These are phyloP conservation scores for Alternaria alternata DNA, from an alignment of 2,329 filamentous ascomycete genomes.

Conservation along the genomic window DNA sequence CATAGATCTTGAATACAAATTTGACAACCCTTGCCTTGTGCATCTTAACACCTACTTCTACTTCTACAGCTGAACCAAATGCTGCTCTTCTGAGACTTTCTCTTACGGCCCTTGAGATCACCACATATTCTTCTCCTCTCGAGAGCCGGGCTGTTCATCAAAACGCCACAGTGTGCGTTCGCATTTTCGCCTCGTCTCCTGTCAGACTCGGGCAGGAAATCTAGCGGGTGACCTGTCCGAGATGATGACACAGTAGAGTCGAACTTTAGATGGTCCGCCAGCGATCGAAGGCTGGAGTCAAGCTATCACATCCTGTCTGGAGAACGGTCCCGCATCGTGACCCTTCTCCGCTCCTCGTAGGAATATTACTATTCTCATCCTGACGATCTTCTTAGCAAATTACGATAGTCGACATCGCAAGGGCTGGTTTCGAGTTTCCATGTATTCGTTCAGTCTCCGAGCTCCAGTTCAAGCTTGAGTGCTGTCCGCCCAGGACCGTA, in stretches of 20 bases:
- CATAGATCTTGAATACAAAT: constrained; percentile 25
- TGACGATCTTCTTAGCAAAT: background rate
- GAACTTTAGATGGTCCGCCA: background rate
- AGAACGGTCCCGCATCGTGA: background rate
- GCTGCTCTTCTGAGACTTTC: constrained; percentile 6
- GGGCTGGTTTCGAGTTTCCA: background rate
- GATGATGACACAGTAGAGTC: background rate
- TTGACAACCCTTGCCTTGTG: constrained; percentile 24
- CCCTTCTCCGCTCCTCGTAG: background rate
- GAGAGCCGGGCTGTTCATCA: background rate
- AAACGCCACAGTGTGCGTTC: background rate
- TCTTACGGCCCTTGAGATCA: background rate
- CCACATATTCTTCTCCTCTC: constrained; percentile 16
- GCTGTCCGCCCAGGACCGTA: constrained; percentile 60
- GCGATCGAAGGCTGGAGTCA: background rate
- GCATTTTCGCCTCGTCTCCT: constrained; percentile 10
- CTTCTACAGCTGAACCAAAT: constrained; percentile 20
- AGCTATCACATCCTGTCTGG: background rate
- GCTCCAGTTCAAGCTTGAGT: constrained; percentile 31
- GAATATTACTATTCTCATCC: background rate
- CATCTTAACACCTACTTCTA: constrained; percentile 21
- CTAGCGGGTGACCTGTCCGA: background rate
- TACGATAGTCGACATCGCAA: background rate
- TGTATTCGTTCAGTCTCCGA: constrained; percentile 23
- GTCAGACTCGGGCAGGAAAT: background rate